Base-by-base conservation (phyloP, 2,329 filamentous ascomycete genomes). In the Fusarium metavorans region DNA sequence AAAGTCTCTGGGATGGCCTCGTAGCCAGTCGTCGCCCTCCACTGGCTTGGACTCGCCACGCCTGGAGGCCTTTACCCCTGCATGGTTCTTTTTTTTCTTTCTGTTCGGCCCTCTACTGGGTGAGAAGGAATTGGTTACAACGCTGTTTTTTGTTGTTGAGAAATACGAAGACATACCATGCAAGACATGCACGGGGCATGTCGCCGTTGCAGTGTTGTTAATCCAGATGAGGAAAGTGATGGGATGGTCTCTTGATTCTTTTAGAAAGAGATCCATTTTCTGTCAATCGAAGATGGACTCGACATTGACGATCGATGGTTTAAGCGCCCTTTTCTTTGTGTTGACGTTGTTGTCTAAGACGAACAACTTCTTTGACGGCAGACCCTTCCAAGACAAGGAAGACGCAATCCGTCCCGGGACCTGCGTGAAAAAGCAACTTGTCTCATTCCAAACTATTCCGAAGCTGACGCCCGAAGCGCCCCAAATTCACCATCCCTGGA, bases 151-250 rank as follows among this genome's bases (percentile, higher is more conserved):
- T 63, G 57, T 34, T 60, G 61, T 39, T 39, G 37, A 34, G 54
- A 56, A 72, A 74, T 75, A 75, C 72, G 69, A 75, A 70, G 62
- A 18, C 14, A 16, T 43, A 39, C 58, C 34, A 66, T 66, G 64
- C 64, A 61, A 52, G 45, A 25, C 54, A 67, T 67, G 48, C 37
- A 16, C 11, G 32, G 30, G 43, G 34, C 14, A n/a, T 54, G 34
- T 43, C 27, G 56, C 14, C n/a, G 63, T 39, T 48, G 41, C 48
- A 23, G 32, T 48, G 27, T 37, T 43, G 27, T 67, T 52, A 43
- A 64, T 64, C 72, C 70, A 64, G 39, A 74, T 68, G 35, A 6
- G 73, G 73, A 71, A 75, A 76, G 68, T 76, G 64, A 68, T 68
- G 60, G 41, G 70, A 60, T 63, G 63, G 25, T 60, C 48, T 45